These are phyloP conservation scores for Candida sp. DNA, from an alignment of 1,139 yeast genomes.

Conservation along the genomic window DNA sequence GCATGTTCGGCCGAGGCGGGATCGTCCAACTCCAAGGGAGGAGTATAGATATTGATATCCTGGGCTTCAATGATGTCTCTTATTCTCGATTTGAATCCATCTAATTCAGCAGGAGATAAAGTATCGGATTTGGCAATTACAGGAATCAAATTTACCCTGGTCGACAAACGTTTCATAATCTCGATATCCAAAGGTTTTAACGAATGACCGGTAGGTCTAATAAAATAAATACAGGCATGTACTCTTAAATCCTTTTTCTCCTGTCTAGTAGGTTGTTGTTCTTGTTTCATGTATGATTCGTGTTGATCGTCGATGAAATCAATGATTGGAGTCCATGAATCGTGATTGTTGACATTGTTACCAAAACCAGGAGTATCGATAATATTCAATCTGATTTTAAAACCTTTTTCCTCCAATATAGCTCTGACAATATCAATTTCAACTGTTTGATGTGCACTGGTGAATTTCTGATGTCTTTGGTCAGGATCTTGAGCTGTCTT, in stretches of 20 bases:
- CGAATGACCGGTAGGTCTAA: conserved; percentile 95
- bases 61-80: conserved; percentile 93
- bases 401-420: conserved; percentile 88
- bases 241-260: conserved; percentile 82
- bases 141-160: conserved; percentile 92
- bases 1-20: conserved; percentile 78
- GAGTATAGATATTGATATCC: conserved; percentile 85
- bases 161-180: conserved; percentile 82
- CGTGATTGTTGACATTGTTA: conserved; percentile 89
- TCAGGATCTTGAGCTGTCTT: conserved; percentile 63
- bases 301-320: conserved; percentile 98
- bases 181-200: conserved; percentile 93
- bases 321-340: conserved; percentile 90
- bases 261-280: conserved; percentile 83
- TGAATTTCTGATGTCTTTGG: conserved; percentile 66
- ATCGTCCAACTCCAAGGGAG: conserved; percentile 74
- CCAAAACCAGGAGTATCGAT: conserved; percentile 99
- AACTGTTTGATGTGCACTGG: conserved; percentile 71
- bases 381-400: conserved; percentile 78
- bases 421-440: conserved; percentile 92
- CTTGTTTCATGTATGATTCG: conserved; percentile 92
- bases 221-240: conserved; percentile 92
- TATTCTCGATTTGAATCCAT: conserved; percentile 77
- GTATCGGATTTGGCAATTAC: conserved; percentile 96
- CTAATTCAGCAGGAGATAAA: conserved; percentile 77